These are phyloP conservation scores for Biancaea sappan DNA, from an alignment of 306 rosid species.

Conservation along the genomic window DNA sequence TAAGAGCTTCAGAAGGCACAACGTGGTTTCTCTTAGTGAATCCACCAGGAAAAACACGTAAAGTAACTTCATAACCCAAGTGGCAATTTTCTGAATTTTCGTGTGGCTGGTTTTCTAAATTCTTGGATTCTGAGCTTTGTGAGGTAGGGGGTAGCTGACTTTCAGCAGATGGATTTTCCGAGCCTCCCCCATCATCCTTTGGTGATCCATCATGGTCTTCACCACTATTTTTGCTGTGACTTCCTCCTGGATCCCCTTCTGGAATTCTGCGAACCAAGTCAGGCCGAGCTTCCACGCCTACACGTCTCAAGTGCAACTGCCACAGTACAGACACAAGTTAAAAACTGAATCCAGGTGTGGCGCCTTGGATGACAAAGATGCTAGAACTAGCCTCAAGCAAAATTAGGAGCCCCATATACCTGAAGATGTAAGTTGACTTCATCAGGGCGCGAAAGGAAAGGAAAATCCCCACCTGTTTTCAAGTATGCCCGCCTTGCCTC, in stretches of 20 bases:
- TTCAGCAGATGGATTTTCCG: conserved; percentile 54
- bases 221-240: conserved; percentile 63
- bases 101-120: conserved; percentile 52
- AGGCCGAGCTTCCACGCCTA: conserved; percentile 87
- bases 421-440: conserved; percentile 98
- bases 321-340: conserved; percentile 28
- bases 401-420: conserved; percentile 45
- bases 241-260: conserved; percentile 70
- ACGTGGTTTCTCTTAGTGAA: conserved; percentile 25
- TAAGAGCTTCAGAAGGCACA: conserved; percentile 36
- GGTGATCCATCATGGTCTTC: conserved; percentile 58
- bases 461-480: conserved; percentile 96
- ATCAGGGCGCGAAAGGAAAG: conserved; percentile 97
- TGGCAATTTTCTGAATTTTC: conserved; percentile 42
- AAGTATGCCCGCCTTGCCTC: conserved; percentile 86
- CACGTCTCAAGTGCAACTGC: conserved; percentile 91
- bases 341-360: conserved; percentile 20
- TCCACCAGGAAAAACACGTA: conserved; percentile 30
- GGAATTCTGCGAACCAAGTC: conserved; percentile 65
- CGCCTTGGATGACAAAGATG: background rate
- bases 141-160: conserved; percentile 55
- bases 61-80: conserved; percentile 35
- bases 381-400: conserved; percentile 6
- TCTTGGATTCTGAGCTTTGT: conserved; percentile 68
- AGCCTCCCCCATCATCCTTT: conserved; percentile 47